Evolutionary conservation across 2,329 filamentous ascomycete species (phyloP).

Genomic region (Aspergillus fructus): DNA sequence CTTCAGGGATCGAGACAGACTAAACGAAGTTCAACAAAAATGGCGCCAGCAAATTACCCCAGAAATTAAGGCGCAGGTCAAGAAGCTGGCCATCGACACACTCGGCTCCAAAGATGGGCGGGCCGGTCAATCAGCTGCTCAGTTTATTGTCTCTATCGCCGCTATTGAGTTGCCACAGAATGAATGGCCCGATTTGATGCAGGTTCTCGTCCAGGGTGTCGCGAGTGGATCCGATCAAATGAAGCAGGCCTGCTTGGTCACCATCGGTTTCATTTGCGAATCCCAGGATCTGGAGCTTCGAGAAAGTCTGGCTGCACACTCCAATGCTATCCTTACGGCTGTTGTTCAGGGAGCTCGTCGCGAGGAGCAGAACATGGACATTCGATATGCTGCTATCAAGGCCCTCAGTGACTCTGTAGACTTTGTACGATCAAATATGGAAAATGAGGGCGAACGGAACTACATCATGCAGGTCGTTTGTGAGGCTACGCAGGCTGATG

Average conservation of each 20-base stretch:
- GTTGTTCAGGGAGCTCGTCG: conserved; percentile 97
- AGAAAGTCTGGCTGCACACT: conserved; percentile 77
- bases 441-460: conserved; percentile 97
- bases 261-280: conserved; percentile 99
- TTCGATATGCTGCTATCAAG: conserved; percentile 87
- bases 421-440: conserved; percentile 97
- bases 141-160: conserved; percentile 93
- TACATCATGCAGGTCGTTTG: conserved; percentile 99
- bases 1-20: conserved; percentile 81
- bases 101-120: conserved; percentile 75
- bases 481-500: conserved; percentile 92
- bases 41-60: conserved; percentile 83
- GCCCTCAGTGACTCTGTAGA: conserved; percentile 95
- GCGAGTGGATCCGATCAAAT: conserved; percentile 81
- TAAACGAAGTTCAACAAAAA: conserved; percentile 88
- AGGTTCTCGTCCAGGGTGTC: conserved; percentile 85
- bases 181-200: conserved; percentile 93
- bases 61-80: conserved; percentile 82
- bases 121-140: conserved; percentile 84
- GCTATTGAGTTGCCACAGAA: conserved; percentile 89
- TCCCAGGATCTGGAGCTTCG: conserved; percentile 86
- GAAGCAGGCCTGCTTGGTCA: conserved; percentile 90
- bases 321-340: conserved; percentile 95
- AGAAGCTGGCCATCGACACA: conserved; percentile 85
- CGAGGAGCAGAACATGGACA: conserved; percentile 88